Base-by-base conservation (phyloP, 2,329 filamentous ascomycete species). In the Colletotrichum phormii region DNA sequence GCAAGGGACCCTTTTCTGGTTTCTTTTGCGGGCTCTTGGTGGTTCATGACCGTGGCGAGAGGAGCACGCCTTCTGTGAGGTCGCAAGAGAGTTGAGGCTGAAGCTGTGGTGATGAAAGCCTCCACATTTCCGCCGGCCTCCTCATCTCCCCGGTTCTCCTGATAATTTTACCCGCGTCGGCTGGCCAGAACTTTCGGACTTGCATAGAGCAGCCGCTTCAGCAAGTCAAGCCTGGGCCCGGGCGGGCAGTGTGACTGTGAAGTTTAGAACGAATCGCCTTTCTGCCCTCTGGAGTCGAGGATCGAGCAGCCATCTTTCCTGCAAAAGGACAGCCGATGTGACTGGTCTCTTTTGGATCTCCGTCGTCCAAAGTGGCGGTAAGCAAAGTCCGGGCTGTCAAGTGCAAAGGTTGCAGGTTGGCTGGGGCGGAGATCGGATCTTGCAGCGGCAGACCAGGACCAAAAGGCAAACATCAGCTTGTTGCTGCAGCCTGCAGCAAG, bases 1-100 rank as follows among this genome's bases (percentile, higher is more conserved):
- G 18, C 29, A 49, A 62, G 55, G 37, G 49, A 46, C 46, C 35
- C 29, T 54, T 18, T 13, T 60, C 51, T 42, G 33, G 5, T 71
- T 73, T 49, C 66, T 65, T 73, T 62, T 64, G 55, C 35, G 11
- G 9, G 4, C 4, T 22, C 31, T 63, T 42, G 54, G 59, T 26
- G 53, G 49, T 63, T 65, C 11, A 42, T 18, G n/a, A 11, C 51
- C 46, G 51, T 63, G 51, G 58, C 51, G 13, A 49, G 13, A 49
- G 42, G 64, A 13, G 22, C 22, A 55, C 49, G 37, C 37, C 53
- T 63, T 22, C 26, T 29, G 57, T 33, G 71, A 72, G 37, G 67
- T 73, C 42, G 54, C 62, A 46, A 67, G 11, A 72, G 58, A 63
- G 68, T 72, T 73, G 71, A 72, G 71, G 71, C 71, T 73, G 68